These are phyloP conservation scores for Calonectria crousiana DNA, from an alignment of 2,329 filamentous ascomycete genomes.

Conservation along the genomic window DNA sequence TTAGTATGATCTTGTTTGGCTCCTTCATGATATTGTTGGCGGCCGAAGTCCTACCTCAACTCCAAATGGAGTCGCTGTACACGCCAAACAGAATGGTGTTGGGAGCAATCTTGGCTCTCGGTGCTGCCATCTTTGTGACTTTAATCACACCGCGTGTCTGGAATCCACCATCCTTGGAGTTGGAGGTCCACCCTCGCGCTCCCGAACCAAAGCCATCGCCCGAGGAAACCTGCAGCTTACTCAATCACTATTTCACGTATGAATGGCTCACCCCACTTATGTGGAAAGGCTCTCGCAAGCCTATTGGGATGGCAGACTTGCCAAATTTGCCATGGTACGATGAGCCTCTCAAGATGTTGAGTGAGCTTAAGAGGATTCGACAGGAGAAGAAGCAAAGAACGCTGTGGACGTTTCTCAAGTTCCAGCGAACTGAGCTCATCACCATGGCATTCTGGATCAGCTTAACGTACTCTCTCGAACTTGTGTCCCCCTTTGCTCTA, in stretches of 20 bases:
- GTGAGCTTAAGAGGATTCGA: neutral
- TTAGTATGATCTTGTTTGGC: neutral
- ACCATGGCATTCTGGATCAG: neutral
- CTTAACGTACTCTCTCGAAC: neutral
- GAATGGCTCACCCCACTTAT: slow-evolving; percentile 2
- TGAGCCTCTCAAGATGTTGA: neutral
- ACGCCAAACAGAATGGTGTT: neutral
- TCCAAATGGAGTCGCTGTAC: neutral
- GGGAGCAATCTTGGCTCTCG: neutral
- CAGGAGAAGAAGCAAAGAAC: neutral
- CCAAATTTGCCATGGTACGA: neutral
- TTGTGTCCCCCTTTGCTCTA: neutral
- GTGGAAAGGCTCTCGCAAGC: neutral
- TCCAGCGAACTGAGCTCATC: neutral
- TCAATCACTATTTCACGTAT: neutral
- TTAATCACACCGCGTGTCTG: neutral
- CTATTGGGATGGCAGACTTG: neutral
- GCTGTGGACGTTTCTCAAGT: neutral
- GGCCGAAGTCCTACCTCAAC: neutral
- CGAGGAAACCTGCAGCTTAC: neutral
- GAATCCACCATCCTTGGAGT: neutral
- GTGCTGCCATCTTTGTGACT: neutral
- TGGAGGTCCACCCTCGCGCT: neutral
- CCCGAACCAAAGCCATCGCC: neutral
- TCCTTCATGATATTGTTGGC: neutral